Base-by-base conservation (phyloP, 306 rosid species). In the Trifolium subterraneum region DNA sequence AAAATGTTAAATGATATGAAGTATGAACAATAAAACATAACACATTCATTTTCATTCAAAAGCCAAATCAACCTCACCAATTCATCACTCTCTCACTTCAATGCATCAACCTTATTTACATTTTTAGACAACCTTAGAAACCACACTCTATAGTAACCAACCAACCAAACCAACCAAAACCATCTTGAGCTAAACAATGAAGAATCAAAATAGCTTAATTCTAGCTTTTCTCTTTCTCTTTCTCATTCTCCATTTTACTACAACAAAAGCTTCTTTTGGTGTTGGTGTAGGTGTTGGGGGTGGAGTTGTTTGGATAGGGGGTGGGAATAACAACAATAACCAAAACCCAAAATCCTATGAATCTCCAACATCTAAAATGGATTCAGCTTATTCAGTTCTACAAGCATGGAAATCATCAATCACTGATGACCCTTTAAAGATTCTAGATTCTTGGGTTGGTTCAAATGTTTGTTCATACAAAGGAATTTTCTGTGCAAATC, bases 361-460 rank as follows among this genome's bases (percentile, higher is more conserved):
- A 64, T 75, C 90, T 70, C 74, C 89, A 12, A 55, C 76, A 41
- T 75, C 97, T 68, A 79, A 66, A 23, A 82, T 35, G 38, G 78
- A 80, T 51, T 65, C 67, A 83, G 96, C 97, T 74, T 92, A 88
- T 87, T 41, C 86, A 56, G 97, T 88, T 33, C 88, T 94, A 0
- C 99, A 92, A 76, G 86, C 93, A 11, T 94, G 99, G 99, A 94
- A 94, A 86, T 88, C 97, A 4, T 88, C 95, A 42, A 90, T 94
- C 38, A 78, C 84, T 18, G 97, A 94, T 3, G 99, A 94, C 80
- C 97, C 99, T 23, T 50, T 77, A 3, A 81, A 85, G 80, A 68
- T 90, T 80, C 77, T 92, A 29, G 73, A 55, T 13, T 70, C 84
- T 50, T 94, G 99, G 99, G 85, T 73, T 64, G 95, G 99, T 61